These are phyloP conservation scores for Saitozyma sp. DNA, from an alignment of 768 basidiomycete genomes.

Conservation along the genomic window DNA sequence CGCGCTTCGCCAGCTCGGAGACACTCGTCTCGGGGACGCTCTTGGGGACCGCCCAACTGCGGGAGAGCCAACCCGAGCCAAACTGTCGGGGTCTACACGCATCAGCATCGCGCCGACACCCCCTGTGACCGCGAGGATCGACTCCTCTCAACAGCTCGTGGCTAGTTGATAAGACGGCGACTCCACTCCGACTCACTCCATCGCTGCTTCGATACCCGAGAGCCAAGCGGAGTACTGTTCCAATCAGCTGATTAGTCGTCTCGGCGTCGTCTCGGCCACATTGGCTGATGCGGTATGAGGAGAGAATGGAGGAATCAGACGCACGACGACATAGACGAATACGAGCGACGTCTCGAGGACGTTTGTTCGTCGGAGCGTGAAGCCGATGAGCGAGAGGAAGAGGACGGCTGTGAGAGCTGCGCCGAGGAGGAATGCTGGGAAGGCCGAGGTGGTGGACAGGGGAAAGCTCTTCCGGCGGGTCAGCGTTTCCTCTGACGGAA, in stretches of 20 bases:
- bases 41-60: slow-evolving; percentile 11
- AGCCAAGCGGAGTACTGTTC: slow-evolving; percentile 51
- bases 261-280: too few species aligned
- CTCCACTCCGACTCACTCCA: slow-evolving; percentile 40
- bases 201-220: slow-evolving; percentile 43
- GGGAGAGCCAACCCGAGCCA: slow-evolving; percentile 46
- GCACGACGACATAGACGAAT: slow-evolving; percentile 72
- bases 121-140: background rate
- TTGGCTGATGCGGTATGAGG: background rate
- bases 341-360: slow-evolving; percentile 88
- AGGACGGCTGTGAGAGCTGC: slow-evolving; percentile 82
- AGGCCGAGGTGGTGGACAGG: slow-evolving; percentile 74
- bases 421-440: slow-evolving; percentile 85
- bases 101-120: slow-evolving; percentile 9
- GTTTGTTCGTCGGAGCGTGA: slow-evolving; percentile 81
- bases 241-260: background rate
- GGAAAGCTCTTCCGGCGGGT: slow-evolving; percentile 59
- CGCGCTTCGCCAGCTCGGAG: slow-evolving; percentile 14
- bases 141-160: background rate
- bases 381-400: slow-evolving; percentile 89
- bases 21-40: slow-evolving; percentile 18
- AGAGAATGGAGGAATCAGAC: slow-evolving; percentile 11
- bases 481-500: background rate
- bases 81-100: slow-evolving; percentile 37
- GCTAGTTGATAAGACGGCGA: too few species aligned